Evolutionary conservation across 768 basidiomycete genomes (phyloP), one percentile per base, ranked within the genome.

Genomic region (Pholiota microspora): DNA sequence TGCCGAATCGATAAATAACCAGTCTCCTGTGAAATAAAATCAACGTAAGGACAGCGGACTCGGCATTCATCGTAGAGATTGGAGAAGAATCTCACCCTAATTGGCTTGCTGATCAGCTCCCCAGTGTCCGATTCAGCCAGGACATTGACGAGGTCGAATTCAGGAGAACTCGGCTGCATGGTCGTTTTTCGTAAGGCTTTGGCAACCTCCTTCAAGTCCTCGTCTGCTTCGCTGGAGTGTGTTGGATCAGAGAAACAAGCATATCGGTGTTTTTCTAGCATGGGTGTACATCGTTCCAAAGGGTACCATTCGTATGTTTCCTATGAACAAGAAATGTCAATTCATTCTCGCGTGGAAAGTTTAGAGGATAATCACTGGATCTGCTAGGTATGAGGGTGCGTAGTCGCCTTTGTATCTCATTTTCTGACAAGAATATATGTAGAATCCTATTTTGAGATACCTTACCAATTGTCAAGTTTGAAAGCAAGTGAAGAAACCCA

Each of bases 361-460:
- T 29, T 35, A n/a, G n/a, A 13, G 10, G 35, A 45, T 9, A 61
- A 78, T 61, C 59, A 94, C 91, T 7, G 95, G 94, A 69, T 98
- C 95, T 10, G 83, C 80, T 16, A 98, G 78, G 59, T 82, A 92
- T 2, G 95, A 97, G 0, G 96, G 96, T 0, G 77, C 68, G 61
- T 95, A 99, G 52, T 97, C 94, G 25, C 86, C 94, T 64, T 99
- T 99, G 71, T 99, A 98, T 52, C 79, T 78, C 97, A 98, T 98
- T 71, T 99, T 99, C 48, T 74, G 82, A 65, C 95, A 98, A 2
- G 89, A 84, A 61, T 97, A 81, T 34, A 98, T 89, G 68, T 98
- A 98, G 69, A 84, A 98, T 6, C 95, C 95, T 97, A 62, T 13
- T 28, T 21, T 32, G 7, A 28, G 8, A 16, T 29, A 12, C 7